phyloP scores from a whole-genome alignment of 73 alveolate species.

The Diophrys appendiculata region DNA sequence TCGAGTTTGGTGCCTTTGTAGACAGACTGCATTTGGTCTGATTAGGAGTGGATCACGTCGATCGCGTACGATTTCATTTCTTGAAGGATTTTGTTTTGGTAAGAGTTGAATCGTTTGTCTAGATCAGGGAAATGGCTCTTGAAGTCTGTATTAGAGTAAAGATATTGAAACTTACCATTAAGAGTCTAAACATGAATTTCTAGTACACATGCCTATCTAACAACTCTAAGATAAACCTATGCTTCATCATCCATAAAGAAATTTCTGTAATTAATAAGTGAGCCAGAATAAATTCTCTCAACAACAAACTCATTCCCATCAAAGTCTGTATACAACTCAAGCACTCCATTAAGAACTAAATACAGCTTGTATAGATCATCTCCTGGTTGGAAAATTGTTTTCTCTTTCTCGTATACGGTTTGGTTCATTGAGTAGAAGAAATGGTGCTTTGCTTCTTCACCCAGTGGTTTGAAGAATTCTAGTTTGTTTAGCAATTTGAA shows the following conservation, averaged over 20 bases:
- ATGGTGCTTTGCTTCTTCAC: neutral
- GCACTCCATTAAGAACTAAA: neutral
- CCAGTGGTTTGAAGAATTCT: neutral
- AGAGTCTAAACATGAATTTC: too few relatives aligned
- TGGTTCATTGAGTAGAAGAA: neutral
- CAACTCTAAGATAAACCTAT: neutral
- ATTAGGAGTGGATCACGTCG: too few relatives aligned
- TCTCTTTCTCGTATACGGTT: neutral
- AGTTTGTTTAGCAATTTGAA: neutral
- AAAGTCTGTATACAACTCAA: constrained; percentile 22
- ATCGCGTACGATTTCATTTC: too few relatives aligned
- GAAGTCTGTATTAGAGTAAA: too few relatives aligned
- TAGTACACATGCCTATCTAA: too few relatives aligned
- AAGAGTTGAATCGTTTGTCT: too few relatives aligned
- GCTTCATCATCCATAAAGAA: constrained; percentile 40
- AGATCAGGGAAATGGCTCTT: too few relatives aligned
- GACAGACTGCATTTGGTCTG: too few relatives aligned
- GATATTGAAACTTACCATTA: too few relatives aligned
- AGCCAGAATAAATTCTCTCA: constrained; percentile 51
- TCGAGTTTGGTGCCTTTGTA: too few relatives aligned
- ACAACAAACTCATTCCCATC: constrained; percentile 10
- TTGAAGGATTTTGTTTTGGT: too few relatives aligned
- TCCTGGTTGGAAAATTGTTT: neutral
- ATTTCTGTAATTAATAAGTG: constrained; percentile 37
- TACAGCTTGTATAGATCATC: neutral